Conservation (phyloP, 495 filamentous ascomycete genomes). For the Talaromyces borbonicus region DNA sequence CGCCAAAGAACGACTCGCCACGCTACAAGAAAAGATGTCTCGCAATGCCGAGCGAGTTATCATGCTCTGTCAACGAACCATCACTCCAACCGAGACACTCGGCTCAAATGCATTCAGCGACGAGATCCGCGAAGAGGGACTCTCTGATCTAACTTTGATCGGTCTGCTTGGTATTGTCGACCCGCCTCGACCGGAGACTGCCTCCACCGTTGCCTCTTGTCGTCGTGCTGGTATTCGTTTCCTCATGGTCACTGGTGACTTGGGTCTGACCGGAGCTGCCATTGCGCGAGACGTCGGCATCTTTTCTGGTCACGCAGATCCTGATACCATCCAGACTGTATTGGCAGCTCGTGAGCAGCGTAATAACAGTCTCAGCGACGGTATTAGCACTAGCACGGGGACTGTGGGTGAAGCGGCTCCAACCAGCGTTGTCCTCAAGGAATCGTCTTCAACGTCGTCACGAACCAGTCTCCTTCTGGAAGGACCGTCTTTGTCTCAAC, state of each 20-base stretch:
- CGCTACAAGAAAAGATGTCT: constrained; percentile 51
- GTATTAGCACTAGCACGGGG: too few species aligned
- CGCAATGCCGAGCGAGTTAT: constrained; percentile 55
- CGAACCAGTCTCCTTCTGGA: constrained; percentile 24
- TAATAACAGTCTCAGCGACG: background rate
- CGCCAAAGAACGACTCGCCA: constrained; percentile 32
- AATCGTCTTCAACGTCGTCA: background rate
- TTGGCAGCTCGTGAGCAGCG: background rate
- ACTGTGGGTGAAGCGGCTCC: too few species aligned
- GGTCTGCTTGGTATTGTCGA: constrained; percentile 59
- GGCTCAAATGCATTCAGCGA: constrained; percentile 38
- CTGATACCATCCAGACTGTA: constrained; percentile 25
- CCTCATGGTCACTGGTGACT: constrained; percentile 65
- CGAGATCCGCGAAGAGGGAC: constrained; percentile 33
- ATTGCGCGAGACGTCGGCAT: constrained; percentile 61
- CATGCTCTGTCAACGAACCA: constrained; percentile 38
- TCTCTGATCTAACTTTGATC: constrained; percentile 39
- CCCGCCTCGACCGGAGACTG: constrained; percentile 56
- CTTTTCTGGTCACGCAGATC: constrained; percentile 34
- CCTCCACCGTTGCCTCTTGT: constrained; percentile 45
- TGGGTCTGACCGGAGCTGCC: constrained; percentile 57
- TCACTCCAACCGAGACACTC: constrained; percentile 44
- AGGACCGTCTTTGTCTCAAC: constrained; percentile 46
- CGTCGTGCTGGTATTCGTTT: constrained; percentile 53
- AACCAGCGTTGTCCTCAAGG: background rate